Conservation (phyloP, 495 filamentous ascomycete species). For the Hypoxylon lenormandii region DNA sequence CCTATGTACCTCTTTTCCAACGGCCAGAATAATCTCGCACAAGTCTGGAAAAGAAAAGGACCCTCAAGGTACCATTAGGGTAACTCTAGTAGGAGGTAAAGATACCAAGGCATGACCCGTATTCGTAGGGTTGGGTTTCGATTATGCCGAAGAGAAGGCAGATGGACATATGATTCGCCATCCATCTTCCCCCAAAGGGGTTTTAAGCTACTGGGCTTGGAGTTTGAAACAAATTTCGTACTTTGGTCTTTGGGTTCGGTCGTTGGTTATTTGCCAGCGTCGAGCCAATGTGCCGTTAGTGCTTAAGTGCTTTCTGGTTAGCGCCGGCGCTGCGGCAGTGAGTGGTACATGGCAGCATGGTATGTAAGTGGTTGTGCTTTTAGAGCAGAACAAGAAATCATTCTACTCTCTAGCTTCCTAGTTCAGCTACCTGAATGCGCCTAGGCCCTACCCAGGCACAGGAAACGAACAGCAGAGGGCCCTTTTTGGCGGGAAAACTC, state of each 20-base stretch:
- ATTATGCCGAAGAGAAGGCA: no score
- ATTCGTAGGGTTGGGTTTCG: no score
- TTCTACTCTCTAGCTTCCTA: neutral
- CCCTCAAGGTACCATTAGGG: neutral
- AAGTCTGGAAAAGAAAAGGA: neutral
- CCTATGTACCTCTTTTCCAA: no score
- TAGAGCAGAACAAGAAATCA: neutral
- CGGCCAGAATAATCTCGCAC: neutral
- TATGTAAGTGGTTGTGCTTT: neutral
- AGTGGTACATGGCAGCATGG: neutral
- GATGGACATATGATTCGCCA: no score
- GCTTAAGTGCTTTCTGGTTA: no score
- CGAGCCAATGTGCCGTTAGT: no score
- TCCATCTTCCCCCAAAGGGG: no score
- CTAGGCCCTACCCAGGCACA: neutral
- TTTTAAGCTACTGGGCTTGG: no score
- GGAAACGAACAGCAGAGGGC: neutral
- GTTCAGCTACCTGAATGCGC: neutral
- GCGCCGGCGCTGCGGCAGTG: no score
- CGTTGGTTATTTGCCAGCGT: no score
- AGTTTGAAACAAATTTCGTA: no score
- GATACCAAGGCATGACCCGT: neutral
- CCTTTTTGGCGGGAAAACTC: conserved; percentile 18
- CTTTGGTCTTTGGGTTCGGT: no score
- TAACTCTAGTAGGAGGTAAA: neutral